Evolutionary conservation across 345 rosid genomes (phyloP), one percentile per base, ranked within the genome.

Genomic region (Linum tenue): DNA sequence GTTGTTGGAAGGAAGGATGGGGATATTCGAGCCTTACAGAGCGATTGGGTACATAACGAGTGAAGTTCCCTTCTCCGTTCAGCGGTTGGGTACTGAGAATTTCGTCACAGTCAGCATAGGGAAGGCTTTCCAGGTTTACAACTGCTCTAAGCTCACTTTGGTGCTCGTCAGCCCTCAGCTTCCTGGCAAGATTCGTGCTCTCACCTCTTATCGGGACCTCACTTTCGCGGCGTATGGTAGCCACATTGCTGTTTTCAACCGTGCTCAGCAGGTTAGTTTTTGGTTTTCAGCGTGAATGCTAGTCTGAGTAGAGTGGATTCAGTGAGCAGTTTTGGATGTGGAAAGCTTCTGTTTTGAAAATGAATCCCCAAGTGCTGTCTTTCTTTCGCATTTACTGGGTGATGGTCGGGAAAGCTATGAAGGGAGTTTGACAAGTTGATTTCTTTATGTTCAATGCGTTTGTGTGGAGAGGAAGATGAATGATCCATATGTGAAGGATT

Each of bases 41-140:
- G 97, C 92, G 5, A 80, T 94, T 7, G 99, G 99, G 3, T 94
- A 83, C 85, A 86, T 94, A 67, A 84, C 97, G 15, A 79, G 82
- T 70, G 81, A 73, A 3, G 91, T 88, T 56, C 97, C 97, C 1
- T 88, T 90, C 79, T 86, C 92, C 64, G 89, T 90, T 56, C 95
- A 94, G 70, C 86, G 95, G 1, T 68, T 90, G 39, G 96, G 99
- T 72, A 86, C 91, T 2, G 96, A 94, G 78, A 86, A 92, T 37
- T 94, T 94, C 76, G 84, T 85, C 64, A 88, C 99, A 14, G 97
- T 94, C 65, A 79, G 92, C 59, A 91, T 86, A 9, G 97, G 96
- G 71, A 94, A 90, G 84, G 90, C 97, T 60, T 94, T 94, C 53
- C 96, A 94, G 75, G 80, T 94, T 51, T 90, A 90, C 75, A 86